These are phyloP conservation scores for Globisporangium camurandrum DNA, from an alignment of 352 stramenopile species.

Conservation along the genomic window DNA sequence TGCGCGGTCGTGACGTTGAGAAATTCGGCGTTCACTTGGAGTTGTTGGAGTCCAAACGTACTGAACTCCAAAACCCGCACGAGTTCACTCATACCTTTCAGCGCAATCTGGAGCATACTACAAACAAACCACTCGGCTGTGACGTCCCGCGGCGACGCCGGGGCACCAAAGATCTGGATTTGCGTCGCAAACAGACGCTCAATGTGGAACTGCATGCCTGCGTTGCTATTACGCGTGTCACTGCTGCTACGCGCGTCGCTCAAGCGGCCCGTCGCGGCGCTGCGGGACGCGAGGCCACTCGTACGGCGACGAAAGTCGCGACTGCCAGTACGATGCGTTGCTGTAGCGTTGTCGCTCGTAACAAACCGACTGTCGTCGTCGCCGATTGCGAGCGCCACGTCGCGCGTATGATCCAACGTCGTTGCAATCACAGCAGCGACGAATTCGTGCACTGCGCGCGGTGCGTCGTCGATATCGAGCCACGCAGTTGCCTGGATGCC, in stretches of 20 bases:
- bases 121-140: conserved; percentile 58
- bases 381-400: conserved; percentile 50
- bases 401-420: conserved; percentile 46
- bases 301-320: conserved; percentile 59
- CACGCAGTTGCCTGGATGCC: conserved; percentile 41
- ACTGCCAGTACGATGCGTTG: conserved; percentile 40
- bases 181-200: conserved; percentile 79
- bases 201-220: conserved; percentile 67
- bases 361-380: conserved; percentile 54
- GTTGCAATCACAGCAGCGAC: conserved; percentile 49
- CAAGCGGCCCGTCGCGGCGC: conserved; percentile 20
- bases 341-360: conserved; percentile 18
- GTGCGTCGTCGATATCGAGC: conserved; percentile 53
- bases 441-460: conserved; percentile 60
- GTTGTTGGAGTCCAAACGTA: conserved; percentile 64
- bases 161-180: conserved; percentile 54
- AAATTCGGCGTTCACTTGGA: conserved; percentile 79
- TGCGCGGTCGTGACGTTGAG: conserved; percentile 42
- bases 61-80: conserved; percentile 52
- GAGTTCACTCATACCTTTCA: conserved; percentile 73
- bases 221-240: too few relatives aligned
- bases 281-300: conserved; percentile 46
- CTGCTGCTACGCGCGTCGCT: too few relatives aligned
- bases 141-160: conserved; percentile 24
- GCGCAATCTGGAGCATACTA: conserved; percentile 65